Conservation (phyloP, 2,329 filamentous ascomycete species). For the Xylariaceae sp. region DNA sequence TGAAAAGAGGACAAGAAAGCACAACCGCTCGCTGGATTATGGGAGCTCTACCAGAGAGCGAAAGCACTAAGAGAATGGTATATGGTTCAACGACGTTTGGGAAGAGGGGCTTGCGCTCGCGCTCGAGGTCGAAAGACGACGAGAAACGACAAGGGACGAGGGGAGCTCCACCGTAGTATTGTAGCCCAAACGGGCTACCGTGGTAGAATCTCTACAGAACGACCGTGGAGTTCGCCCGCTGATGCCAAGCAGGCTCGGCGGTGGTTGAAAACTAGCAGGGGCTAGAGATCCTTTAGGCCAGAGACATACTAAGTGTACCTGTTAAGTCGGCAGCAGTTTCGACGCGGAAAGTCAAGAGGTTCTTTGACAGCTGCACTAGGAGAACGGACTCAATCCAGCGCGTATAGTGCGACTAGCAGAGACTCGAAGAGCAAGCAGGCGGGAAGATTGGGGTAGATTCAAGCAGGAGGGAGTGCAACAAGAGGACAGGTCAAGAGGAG, state of each 20-base stretch:
- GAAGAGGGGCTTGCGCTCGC: conserved; percentile 22
- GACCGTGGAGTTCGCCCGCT: conserved; percentile 2
- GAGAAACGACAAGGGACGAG: conserved; percentile 10
- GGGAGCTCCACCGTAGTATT: conserved; percentile 23
- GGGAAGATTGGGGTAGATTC: too few relatives aligned
- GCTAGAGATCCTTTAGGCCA: conserved; percentile 13
- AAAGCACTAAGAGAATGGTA: conserved; percentile 1
- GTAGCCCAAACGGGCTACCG: conserved; percentile 15
- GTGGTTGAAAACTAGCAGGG: conserved; percentile 10
- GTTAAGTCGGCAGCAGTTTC: too few relatives aligned
- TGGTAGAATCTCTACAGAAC: background rate
- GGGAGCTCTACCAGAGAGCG: too few relatives aligned
- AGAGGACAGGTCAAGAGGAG: too few relatives aligned
- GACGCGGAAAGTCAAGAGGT: too few relatives aligned
- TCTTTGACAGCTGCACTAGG: too few relatives aligned
- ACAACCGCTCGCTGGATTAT: background rate
- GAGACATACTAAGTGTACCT: background rate
- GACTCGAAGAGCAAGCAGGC: background rate
- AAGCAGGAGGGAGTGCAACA: background rate
- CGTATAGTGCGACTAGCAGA: too few relatives aligned
- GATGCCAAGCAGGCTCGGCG: conserved; percentile 2
- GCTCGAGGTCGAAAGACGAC: conserved; percentile 13
- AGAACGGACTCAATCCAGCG: too few relatives aligned
- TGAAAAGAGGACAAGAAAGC: background rate
- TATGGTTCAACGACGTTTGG: conserved; percentile 23